phyloP scores from a whole-genome alignment of 768 basidiomycete genomes.

The Kwoniella bestiolae region DNA sequence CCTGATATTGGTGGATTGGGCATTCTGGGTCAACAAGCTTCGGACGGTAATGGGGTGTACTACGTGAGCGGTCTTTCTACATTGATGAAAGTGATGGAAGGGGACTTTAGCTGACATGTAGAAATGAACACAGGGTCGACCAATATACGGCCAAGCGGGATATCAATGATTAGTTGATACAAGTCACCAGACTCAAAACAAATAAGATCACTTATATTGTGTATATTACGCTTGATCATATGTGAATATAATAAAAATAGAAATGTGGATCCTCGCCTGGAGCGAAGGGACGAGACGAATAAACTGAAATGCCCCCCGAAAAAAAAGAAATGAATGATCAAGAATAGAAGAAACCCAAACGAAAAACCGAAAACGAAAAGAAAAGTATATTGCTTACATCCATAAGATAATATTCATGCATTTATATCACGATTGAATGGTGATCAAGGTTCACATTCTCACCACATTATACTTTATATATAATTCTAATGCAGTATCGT shows the following conservation, averaged over 20 bases:
- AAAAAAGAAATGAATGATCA: neutral
- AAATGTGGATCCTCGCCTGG: neutral
- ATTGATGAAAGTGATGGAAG: neutral
- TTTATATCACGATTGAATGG: too few species aligned
- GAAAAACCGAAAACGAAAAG: too few species aligned
- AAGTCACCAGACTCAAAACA: neutral
- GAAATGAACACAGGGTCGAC: neutral
- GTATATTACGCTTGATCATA: neutral
- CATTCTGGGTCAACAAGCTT: constrained; percentile 34
- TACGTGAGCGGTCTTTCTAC: constrained; percentile 4
- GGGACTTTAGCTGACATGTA: constrained; percentile 2
- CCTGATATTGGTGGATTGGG: constrained; percentile 55
- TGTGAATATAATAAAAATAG: neutral
- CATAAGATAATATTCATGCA: too few species aligned
- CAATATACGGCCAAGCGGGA: constrained; percentile 20
- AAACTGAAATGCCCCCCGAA: neutral
- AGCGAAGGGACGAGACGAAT: neutral
- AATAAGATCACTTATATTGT: neutral
- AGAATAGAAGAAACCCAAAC: too few species aligned
- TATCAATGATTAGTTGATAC: constrained; percentile 24
- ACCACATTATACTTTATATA: too few species aligned
- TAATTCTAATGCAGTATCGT: too few species aligned
- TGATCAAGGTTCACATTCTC: too few species aligned
- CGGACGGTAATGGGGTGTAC: constrained; percentile 8
- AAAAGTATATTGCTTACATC: too few species aligned